Conservation (phyloP, 306 rosid genomes). For the Inga laurina region DNA sequence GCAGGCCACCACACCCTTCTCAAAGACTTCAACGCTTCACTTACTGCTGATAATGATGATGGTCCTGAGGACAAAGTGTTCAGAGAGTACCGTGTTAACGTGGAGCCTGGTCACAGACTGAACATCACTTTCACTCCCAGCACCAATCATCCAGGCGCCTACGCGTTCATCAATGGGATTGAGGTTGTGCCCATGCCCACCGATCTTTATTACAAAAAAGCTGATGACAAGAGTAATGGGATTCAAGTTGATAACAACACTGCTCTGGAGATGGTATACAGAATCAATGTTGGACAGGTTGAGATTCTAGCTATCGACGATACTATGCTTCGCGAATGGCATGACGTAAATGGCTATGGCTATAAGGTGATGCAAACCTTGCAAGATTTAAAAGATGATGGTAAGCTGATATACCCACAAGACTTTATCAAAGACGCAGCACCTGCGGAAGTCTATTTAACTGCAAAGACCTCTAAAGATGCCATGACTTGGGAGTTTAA, state of each 20-base stretch:
- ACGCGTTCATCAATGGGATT: constrained; percentile 56
- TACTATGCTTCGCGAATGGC: constrained; percentile 2
- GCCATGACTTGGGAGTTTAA: constrained; percentile 9
- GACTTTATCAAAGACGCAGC: neutral
- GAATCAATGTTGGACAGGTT: constrained; percentile 14
- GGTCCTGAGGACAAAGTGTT: neutral
- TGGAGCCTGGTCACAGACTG: constrained; percentile 18
- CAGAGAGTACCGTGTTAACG: constrained; percentile 36
- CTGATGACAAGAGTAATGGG: neutral
- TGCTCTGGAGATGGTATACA: constrained; percentile 16
- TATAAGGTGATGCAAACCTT: neutral
- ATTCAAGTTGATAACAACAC: neutral
- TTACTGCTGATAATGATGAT: constrained; percentile 6
- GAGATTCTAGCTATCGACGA: neutral
- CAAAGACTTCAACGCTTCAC: constrained; percentile 38
- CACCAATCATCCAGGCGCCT: constrained; percentile 21
- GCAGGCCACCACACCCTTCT: constrained; percentile 40
- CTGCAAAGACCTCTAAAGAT: neutral
- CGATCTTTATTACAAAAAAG: constrained; percentile 34
- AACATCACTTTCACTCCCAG: constrained; percentile 43
- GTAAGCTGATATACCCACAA: neutral
- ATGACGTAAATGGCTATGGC: neutral
- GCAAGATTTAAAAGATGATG: neutral
- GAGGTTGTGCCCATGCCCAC: constrained; percentile 58
- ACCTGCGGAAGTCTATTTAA: neutral